Evolutionary conservation across 2,329 filamentous ascomycete genomes (phyloP), one percentile per base, ranked within the genome.

Genomic region (Passalora sequoiae): DNA sequence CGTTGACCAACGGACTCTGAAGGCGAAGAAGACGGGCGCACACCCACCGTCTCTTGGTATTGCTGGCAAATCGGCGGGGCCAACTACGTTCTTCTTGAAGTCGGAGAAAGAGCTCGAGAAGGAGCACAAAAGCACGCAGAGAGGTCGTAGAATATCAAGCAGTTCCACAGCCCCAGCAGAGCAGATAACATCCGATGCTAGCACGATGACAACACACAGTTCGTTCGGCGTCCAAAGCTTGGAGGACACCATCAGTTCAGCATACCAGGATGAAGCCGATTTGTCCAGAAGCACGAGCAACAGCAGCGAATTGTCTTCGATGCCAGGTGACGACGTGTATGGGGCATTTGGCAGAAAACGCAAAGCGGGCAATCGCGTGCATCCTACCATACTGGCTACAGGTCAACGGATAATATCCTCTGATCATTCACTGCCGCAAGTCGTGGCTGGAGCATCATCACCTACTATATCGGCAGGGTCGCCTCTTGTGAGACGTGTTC

Each of bases 11-110:
- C 35, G 29, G 12, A 35, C 31, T 10, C 9, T 21, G 15, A 44
- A 44, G 28, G 36, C 36, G 22, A 44, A 38, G 36, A 44, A 36
- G 16, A 24, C 19, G 17, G 20, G 10, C 20, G 27, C 21, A 16
- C 20, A 17, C 20, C 22, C 17, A 4, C 19, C 27, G 10, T 21
- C 29, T 7, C n/a, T 17, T 2, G 8, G 20, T 29, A 39, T 31
- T 15, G 16, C 30, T 29, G 3, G 37, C 21, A 61, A 61, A 53
- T 60, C 56, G 54, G 55, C 60, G 44, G 66, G 66, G 47, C 76
- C 76, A 30, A 75, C 75, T 38, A 75, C 75, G 39, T 81, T 81
- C 69, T 80, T 81, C 61, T 66, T 83, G 49, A 69, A 73, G 48
- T 76, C 72, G 51, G 75, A 73, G 55, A 66, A 69, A 45, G 70